Percentiles rank a stretch among this genome's conserved stretches.
Conservation (phyloP, 2,329 filamentous ascomycete species). For the Cladosporium oxysporum region DNA sequence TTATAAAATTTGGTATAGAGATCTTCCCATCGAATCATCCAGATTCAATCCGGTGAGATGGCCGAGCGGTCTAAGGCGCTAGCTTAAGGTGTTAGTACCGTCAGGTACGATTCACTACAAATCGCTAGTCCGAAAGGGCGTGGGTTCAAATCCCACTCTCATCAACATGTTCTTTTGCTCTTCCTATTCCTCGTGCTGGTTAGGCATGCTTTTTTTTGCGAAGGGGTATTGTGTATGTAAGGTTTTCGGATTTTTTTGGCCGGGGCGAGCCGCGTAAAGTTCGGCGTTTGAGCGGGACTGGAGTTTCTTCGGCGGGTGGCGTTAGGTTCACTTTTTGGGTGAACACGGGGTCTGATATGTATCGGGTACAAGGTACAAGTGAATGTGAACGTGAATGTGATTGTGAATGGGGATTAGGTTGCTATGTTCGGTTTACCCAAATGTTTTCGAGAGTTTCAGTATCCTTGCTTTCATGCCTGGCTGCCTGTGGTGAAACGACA, state of each 20-base stretch:
- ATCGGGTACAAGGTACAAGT: background rate
- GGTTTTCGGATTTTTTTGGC: background rate
- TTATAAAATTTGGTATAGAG: too few relatives aligned
- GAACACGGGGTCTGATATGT: too few relatives aligned
- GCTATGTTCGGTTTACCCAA: background rate
- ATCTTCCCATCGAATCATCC: background rate
- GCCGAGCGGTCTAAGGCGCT: slow-evolving; percentile 33
- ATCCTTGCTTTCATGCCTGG: background rate
- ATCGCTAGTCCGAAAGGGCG: slow-evolving; percentile 35
- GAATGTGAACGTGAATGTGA: background rate
- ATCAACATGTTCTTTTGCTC: slow-evolving; percentile 25
- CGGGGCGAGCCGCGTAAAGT: background rate
- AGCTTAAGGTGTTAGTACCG: slow-evolving; percentile 29
- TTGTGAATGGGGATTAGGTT: background rate
- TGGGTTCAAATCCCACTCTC: slow-evolving; percentile 37
- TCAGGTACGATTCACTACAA: background rate
- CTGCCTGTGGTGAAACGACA: background rate
- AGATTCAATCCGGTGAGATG: slow-evolving; percentile 16
- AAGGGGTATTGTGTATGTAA: background rate
- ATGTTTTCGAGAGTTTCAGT: background rate
- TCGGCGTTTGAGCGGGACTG: background rate
- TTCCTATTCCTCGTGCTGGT: background rate
- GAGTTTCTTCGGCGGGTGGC: background rate
- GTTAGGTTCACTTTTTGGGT: background rate
- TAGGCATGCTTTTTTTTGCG: too few relatives aligned